Evolutionary conservation across 345 rosid species (phyloP).

Genomic region (Hibiscus syriacus): DNA sequence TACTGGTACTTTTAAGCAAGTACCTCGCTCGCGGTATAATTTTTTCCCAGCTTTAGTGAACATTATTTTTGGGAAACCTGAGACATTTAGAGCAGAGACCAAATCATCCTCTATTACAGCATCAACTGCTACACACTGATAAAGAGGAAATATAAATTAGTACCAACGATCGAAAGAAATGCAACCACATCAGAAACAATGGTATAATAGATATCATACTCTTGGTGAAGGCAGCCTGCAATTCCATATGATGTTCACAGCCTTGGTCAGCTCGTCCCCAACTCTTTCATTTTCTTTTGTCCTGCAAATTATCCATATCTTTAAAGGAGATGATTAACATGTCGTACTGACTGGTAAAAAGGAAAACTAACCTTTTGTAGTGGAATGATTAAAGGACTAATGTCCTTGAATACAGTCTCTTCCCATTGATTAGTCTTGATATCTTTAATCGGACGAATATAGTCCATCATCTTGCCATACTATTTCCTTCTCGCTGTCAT

Average conservation of each 20-base stretch:
- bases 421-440: conserved; percentile 78
- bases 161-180: background rate
- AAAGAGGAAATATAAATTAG: conserved; percentile 5
- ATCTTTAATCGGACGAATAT: conserved; percentile 83
- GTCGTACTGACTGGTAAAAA: background rate
- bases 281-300: conserved; percentile 65
- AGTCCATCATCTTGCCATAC: conserved; percentile 93
- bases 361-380: conserved; percentile 49
- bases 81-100: conserved; percentile 63
- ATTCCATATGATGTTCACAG: conserved; percentile 84
- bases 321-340: background rate
- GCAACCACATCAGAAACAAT: conserved; percentile 1
- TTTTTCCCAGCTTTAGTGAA: conserved; percentile 87
- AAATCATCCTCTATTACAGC: conserved; percentile 63
- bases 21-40: conserved; percentile 77
- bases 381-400: conserved; percentile 85
- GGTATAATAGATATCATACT: conserved; percentile 29
- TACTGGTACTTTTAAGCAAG: background rate
- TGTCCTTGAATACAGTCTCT: conserved; percentile 74
- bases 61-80: conserved; percentile 60
- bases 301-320: conserved; percentile 28
- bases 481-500: conserved; percentile 64
- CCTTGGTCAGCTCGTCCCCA: conserved; percentile 62
- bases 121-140: conserved; percentile 83
- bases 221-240: conserved; percentile 90